Evolutionary conservation across 2,329 filamentous ascomycete species (phyloP).

Genomic region (Polytolypa hystricis): DNA sequence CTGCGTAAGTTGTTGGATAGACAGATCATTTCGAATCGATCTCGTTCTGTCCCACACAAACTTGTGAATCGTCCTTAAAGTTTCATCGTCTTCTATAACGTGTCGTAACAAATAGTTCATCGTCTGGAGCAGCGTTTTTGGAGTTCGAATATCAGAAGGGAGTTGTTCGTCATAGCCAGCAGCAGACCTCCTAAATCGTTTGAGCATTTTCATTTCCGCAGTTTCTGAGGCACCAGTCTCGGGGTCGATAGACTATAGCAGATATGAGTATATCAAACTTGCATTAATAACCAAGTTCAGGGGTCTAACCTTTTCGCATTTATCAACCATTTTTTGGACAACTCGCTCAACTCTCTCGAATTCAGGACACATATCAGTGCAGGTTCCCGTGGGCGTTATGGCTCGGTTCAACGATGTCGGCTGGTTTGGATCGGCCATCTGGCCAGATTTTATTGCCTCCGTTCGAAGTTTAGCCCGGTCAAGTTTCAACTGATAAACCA

Average conservation of each 20-base stretch:
- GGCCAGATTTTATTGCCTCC: constrained; percentile 41
- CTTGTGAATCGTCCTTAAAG: constrained; percentile 44
- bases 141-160: constrained; percentile 52
- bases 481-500: constrained; percentile 35
- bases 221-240: constrained; percentile 23
- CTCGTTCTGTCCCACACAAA: constrained; percentile 58
- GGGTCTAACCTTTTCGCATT: constrained; percentile 45
- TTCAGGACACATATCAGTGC: constrained; percentile 54
- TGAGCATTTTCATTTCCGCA: constrained; percentile 44
- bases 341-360: constrained; percentile 52
- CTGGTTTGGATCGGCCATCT: constrained; percentile 49
- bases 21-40: constrained; percentile 54
- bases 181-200: constrained; percentile 51
- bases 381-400: constrained; percentile 51
- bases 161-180: constrained; percentile 53
- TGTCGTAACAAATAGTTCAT: constrained; percentile 39
- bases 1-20: constrained; percentile 49
- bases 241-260: constrained; percentile 26
- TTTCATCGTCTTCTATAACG: constrained; percentile 40
- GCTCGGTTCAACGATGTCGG: constrained; percentile 49
- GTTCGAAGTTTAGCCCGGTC: constrained; percentile 40
- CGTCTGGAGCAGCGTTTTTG: constrained; percentile 36
- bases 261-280: constrained; percentile 3
- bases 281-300: neutral
- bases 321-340: constrained; percentile 50